These are phyloP conservation scores for Syncephalis fuscata DNA, from an alignment of 371 early-diverging fungal species.

Conservation along the genomic window DNA sequence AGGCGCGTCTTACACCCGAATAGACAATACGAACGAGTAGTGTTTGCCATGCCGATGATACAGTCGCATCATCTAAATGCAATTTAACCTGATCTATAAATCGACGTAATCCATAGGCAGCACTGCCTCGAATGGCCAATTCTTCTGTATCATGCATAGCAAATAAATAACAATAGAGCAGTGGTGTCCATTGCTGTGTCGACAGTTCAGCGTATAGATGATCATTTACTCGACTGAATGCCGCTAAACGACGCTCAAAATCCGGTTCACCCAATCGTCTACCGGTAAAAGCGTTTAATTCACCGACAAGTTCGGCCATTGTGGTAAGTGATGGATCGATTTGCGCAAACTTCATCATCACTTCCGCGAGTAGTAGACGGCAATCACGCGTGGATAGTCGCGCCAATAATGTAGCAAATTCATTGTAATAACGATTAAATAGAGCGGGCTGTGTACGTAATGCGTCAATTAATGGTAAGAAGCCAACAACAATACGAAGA, in stretches of 20 bases:
- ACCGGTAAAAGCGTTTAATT: conserved; percentile 59
- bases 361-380: conserved; percentile 32
- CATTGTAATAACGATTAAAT: conserved; percentile 34
- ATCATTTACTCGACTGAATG: conserved; percentile 53
- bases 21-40: conserved; percentile 43
- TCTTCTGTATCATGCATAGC: conserved; percentile 71
- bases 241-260: conserved; percentile 63
- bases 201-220: conserved; percentile 35
- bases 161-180: conserved; percentile 72
- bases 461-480: conserved; percentile 14
- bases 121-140: conserved; percentile 70
- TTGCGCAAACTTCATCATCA: conserved; percentile 42
- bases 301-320: conserved; percentile 37
- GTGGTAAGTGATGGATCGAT: conserved; percentile 30
- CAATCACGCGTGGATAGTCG: conserved; percentile 30
- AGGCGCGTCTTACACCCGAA: conserved; percentile 58
- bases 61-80: background rate
- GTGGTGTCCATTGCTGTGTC: conserved; percentile 70
- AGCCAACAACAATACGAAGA: conserved; percentile 54
- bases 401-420: conserved; percentile 36
- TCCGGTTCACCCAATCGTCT: conserved; percentile 76
- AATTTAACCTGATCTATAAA: conserved; percentile 27
- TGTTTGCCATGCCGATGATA: conserved; percentile 13
- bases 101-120: conserved; percentile 46
- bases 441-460: conserved; percentile 18